Percentiles rank a stretch among this genome's conserved stretches.
phyloP scores from a whole-genome alignment of 768 basidiomycete genomes.

The Tricholomella constricta region DNA sequence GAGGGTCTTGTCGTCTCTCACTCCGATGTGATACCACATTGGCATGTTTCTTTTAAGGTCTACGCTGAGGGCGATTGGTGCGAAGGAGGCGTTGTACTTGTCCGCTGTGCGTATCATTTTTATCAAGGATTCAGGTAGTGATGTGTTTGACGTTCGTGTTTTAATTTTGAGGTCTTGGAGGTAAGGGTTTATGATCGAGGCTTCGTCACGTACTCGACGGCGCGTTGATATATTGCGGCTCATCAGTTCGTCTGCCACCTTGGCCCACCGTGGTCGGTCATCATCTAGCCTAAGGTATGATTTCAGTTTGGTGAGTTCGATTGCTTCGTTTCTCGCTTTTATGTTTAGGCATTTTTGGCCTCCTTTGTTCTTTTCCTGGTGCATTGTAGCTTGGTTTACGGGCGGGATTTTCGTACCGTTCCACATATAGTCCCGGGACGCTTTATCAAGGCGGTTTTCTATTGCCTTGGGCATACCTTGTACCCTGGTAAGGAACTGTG shows the following conservation, averaged over 20 bases:
- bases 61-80: neutral
- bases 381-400: neutral
- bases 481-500: slow-evolving; percentile 34
- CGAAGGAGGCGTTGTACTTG: neutral
- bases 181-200: neutral
- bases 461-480: slow-evolving; percentile 39
- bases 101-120: neutral
- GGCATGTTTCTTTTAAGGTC: neutral
- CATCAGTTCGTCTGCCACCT: neutral
- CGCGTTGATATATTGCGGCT: neutral
- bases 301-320: neutral
- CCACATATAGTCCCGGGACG: neutral
- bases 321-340: neutral
- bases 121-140: neutral
- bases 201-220: neutral
- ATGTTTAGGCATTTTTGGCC: neutral
- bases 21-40: neutral
- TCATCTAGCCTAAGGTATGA: neutral
- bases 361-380: neutral
- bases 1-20: neutral
- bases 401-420: neutral
- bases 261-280: neutral
- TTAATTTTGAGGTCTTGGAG: neutral
- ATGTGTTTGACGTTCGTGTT: neutral
- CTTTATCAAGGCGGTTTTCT: neutral